Evolutionary conservation across 257 asterid genomes (phyloP), one percentile per base, ranked within the genome.

Genomic region (Scutellaria baicalensis): DNA sequence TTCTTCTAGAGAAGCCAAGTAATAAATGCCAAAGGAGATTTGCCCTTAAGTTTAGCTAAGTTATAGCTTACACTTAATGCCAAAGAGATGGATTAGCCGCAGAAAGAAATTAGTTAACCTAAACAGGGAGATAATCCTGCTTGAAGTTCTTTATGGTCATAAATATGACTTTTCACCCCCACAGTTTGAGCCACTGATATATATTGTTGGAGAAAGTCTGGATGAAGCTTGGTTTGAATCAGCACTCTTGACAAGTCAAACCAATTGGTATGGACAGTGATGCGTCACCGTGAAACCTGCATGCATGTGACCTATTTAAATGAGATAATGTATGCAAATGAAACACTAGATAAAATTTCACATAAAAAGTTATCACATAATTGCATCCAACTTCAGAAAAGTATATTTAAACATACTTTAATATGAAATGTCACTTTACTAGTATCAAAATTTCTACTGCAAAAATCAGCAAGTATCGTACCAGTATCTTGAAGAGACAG

Each of bases 21-120:
- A 39, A 10, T 49, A 51, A 68, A 77, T 88, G 89, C 92, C 88
- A 81, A 84, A 86, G 89, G 83, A 87, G 89, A 87, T 79, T 80
- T 85, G 83, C 83, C 88, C 61, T 7, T n/a, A 75, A 10, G 50
- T 59, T 69, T 68, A 73, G 52, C 74, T 49, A 56, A 75, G 52
- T 49, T 11, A 54, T 59, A 59, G 78, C 81, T 72, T 72, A 56
- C 72, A 78, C 67, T 65, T 33, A 45, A 70, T 75, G 76, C 81
- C 84, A 60, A 78, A 84, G 59, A 50, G 57, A 64, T 13, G 59
- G 71, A 73, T 73, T 77, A 58, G 68, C 77, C 72, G 40, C 64
- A 44, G 75, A 45, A 63, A 68, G 76, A 31, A 71, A 69, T 63
- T 27, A 74, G 45, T 72, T 62, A 49, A 71, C 57, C 56, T 52